Evolutionary conservation across 2,329 filamentous ascomycete genomes (phyloP).

Genomic region (Periconia sp.): DNA sequence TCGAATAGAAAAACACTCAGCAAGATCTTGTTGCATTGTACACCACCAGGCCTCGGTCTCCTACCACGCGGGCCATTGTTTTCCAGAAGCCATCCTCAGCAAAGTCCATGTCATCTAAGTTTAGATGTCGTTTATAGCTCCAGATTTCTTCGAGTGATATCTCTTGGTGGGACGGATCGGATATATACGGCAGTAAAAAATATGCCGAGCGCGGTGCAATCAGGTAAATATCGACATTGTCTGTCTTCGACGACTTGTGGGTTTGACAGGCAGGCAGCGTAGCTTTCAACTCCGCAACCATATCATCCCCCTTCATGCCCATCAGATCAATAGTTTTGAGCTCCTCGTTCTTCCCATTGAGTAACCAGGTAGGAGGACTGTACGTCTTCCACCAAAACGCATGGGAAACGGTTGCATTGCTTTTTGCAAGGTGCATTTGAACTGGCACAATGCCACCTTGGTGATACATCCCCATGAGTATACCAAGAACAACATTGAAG

Average conservation of each 20-base stretch:
- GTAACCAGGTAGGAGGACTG: conserved; percentile 76
- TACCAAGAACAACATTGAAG: conserved; percentile 69
- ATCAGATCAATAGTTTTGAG: conserved; percentile 73
- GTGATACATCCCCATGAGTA: conserved; percentile 79
- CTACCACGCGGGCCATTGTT: conserved; percentile 67
- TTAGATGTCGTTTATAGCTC: conserved; percentile 68
- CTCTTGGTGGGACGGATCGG: conserved; percentile 35
- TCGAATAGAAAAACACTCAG: conserved; percentile 14
- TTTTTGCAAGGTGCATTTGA: conserved; percentile 72
- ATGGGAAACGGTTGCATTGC: conserved; percentile 64
- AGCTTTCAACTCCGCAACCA: conserved; percentile 61
- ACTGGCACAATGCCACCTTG: conserved; percentile 77
- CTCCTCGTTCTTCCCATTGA: conserved; percentile 73
- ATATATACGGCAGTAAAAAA: conserved; percentile 63
- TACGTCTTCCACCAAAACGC: conserved; percentile 88
- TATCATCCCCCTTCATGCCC: conserved; percentile 64
- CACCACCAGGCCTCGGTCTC: conserved; percentile 49
- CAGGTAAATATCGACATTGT: conserved; percentile 57
- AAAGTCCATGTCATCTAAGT: conserved; percentile 80
- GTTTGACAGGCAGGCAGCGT: conserved; percentile 54
- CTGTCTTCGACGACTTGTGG: conserved; percentile 32
- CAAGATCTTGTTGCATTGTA: conserved; percentile 48
- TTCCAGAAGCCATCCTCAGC: conserved; percentile 73
- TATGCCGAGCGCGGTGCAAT: conserved; percentile 72
- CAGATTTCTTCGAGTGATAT: conserved; percentile 70